Evolutionary conservation across 768 basidiomycete genomes (phyloP).

Genomic region (Galerina marginata): DNA sequence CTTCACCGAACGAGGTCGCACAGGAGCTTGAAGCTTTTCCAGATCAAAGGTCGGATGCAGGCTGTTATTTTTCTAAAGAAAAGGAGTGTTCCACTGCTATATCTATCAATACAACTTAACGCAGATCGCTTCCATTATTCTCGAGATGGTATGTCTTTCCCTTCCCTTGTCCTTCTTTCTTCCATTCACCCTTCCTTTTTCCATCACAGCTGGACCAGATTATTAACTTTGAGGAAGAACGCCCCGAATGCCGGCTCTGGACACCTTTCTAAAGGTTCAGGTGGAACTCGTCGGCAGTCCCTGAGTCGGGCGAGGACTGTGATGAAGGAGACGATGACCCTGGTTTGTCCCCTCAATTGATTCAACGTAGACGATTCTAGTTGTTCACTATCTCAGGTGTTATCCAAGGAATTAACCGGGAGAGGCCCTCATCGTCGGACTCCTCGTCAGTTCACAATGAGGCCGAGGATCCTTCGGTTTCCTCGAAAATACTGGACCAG

Average conservation of each 20-base stretch:
- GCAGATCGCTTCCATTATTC: slow-evolving; percentile 40
- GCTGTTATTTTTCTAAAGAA: slow-evolving; percentile 14
- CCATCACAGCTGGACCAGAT: slow-evolving; percentile 60
- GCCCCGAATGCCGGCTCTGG: slow-evolving; percentile 56
- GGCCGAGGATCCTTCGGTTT: neutral
- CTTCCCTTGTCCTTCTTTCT: too few relatives aligned
- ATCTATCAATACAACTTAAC: slow-evolving; percentile 68
- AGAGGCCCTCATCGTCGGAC: neutral
- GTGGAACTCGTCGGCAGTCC: slow-evolving; percentile 51
- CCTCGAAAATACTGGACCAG: neutral
- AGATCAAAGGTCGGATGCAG: neutral
- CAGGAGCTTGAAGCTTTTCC: neutral
- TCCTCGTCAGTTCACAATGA: neutral
- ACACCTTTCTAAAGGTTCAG: slow-evolving; percentile 51
- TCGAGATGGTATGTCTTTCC: slow-evolving; percentile 44
- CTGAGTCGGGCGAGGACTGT: slow-evolving; percentile 46
- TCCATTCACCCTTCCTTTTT: neutral
- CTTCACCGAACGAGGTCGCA: slow-evolving; percentile 19
- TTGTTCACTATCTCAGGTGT: slow-evolving; percentile 31
- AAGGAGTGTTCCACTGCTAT: slow-evolving; percentile 71
- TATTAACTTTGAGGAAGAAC: slow-evolving; percentile 54
- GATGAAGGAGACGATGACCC: slow-evolving; percentile 71
- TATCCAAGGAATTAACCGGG: slow-evolving; percentile 60
- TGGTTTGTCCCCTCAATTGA: slow-evolving; percentile 40
- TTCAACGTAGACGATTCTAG: neutral